These are phyloP conservation scores for Aspergillus udagawae DNA, from an alignment of 2,329 filamentous ascomycete species.

Conservation along the genomic window DNA sequence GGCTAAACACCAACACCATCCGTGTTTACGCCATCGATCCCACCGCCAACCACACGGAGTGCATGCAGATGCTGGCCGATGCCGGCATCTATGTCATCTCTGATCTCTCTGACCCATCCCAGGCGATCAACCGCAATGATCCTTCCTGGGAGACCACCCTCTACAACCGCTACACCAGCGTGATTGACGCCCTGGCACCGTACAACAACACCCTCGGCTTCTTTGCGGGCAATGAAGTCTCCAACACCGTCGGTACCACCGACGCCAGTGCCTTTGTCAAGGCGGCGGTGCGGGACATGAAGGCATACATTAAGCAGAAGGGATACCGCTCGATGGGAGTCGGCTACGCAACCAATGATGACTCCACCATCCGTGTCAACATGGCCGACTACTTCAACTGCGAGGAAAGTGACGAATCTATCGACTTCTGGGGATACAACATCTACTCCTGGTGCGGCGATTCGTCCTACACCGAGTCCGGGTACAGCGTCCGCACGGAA, in stretches of 20 bases:
- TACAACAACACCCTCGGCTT: conserved; percentile 92
- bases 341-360: conserved; percentile 92
- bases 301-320: conserved; percentile 80
- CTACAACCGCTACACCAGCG: conserved; percentile 72
- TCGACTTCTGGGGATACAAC: conserved; percentile 99
- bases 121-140: conserved; percentile 77
- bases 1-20: conserved; percentile 83
- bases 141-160: conserved; percentile 74
- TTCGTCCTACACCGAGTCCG: conserved; percentile 69
- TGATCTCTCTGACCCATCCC: conserved; percentile 74
- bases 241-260: conserved; percentile 82
- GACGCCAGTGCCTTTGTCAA: conserved; percentile 89
- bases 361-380: conserved; percentile 71
- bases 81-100: conserved; percentile 92
- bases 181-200: conserved; percentile 72
- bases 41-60: conserved; percentile 67
- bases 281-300: conserved; percentile 90
- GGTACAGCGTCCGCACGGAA: conserved; percentile 72
- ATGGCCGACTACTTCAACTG: conserved; percentile 95
- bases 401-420: conserved; percentile 59
- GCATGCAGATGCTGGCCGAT: conserved; percentile 75
- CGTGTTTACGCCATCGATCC: conserved; percentile 91
- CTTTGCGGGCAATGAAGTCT: conserved; percentile 96
- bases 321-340: conserved; percentile 75
- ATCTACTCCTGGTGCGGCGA: conserved; percentile 98